Evolutionary conservation across 345 rosid species (phyloP).

Genomic region (Eucalyptus curtisii): DNA sequence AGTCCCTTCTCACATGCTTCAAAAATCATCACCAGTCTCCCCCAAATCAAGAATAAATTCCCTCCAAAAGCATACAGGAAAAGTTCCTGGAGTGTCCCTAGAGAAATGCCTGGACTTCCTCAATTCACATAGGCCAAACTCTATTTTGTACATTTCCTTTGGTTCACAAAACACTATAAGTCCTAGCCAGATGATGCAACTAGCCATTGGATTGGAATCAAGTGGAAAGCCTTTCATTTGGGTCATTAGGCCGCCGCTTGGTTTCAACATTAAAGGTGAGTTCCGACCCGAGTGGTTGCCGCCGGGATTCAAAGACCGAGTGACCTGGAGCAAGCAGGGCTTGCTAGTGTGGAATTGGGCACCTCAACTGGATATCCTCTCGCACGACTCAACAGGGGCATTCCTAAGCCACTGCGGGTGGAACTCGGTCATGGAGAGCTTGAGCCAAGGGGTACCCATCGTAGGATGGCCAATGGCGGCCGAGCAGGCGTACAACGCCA

Average conservation of each 20-base stretch:
- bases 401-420: constrained; percentile 49
- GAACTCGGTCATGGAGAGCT: constrained; percentile 47
- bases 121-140: neutral
- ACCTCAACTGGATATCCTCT: constrained; percentile 36
- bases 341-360: constrained; percentile 34
- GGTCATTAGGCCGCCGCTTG: constrained; percentile 35
- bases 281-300: constrained; percentile 37
- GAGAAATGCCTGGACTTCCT: constrained; percentile 32
- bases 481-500: constrained; percentile 30
- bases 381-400: constrained; percentile 22
- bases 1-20: constrained; percentile 11
- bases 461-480: constrained; percentile 51
- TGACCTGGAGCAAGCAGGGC: constrained; percentile 1
- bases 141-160: constrained; percentile 32
- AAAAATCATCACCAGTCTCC: neutral
- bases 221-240: constrained; percentile 35
- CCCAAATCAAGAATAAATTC: neutral
- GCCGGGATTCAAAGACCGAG: constrained; percentile 20
- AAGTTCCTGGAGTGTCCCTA: constrained; percentile 8
- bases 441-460: constrained; percentile 34
- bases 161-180: constrained; percentile 43
- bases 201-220: constrained; percentile 30
- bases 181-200: constrained; percentile 27
- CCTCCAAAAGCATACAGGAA: neutral
- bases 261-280: constrained; percentile 19